Base-by-base conservation (phyloP, 768 basidiomycete species). In the Tulasnella calospora region DNA sequence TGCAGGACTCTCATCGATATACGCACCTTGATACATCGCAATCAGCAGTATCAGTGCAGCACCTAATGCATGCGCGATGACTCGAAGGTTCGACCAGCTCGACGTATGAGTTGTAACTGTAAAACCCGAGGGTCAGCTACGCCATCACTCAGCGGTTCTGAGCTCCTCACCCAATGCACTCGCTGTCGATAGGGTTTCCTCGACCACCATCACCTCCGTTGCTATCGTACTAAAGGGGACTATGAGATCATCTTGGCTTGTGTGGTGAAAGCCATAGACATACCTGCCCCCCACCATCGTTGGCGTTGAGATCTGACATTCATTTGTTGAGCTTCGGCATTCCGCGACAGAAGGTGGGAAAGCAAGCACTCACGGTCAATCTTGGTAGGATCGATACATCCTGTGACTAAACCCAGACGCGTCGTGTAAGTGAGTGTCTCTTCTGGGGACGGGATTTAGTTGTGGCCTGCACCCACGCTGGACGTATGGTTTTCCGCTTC, bases 231-330 rank as follows among this genome's bases (percentile, higher is more conserved):
- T 78, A 55, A 61, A 33, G 3, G 4, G 27, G 19, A 8, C 30
- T 8, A n/a, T 41, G 15, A 76, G 35, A 19, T 21, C 21, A 4
- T 19, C 35, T 13, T n/a, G 19, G 27, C 55, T 9, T 19, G 23
- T 21, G n/a, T 2, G 15, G 7, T 23, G 71, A 10, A 10, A 9
- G 23, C n/a, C 6, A 74, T 35, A 19, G 23, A 27, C 61, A 15
- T 76, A 76, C 75, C 75, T 78, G 77, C 23, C 78, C 78, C 41
- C 78, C 78, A 27, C 35, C 44, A 44, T 79, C 78, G 23, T 46
- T 61, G 35, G 78, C 19, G 72, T 79, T 79, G n/a, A 79, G 78
- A 30, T 36, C 75, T 76, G 12, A 15, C 2, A 30, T 17, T n/a
- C 19, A 12, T 3, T 13, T 5, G 17, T 15, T n/a, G 5, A 30